These are phyloP conservation scores for Aschersonia sp. DNA, from an alignment of 2,329 filamentous ascomycete genomes.

Conservation along the genomic window DNA sequence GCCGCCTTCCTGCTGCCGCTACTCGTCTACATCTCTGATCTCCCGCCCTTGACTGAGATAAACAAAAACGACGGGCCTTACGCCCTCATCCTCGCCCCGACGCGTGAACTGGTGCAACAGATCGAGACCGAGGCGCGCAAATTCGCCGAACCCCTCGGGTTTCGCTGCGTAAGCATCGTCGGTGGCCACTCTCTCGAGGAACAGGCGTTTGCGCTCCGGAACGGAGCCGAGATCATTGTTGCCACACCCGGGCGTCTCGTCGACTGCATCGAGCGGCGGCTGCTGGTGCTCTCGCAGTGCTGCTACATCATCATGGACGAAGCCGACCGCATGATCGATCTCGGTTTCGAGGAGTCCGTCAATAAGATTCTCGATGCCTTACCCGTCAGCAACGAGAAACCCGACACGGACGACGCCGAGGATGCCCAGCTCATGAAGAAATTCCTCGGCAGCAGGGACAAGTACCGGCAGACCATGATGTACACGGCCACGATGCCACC, in stretches of 20 bases:
- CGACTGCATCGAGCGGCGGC: slow-evolving; percentile 87
- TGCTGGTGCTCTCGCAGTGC: slow-evolving; percentile 88
- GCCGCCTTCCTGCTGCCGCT: slow-evolving; percentile 87
- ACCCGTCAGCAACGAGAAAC: slow-evolving; percentile 86
- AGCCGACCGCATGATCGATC: slow-evolving; percentile 96
- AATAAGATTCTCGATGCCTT: slow-evolving; percentile 95
- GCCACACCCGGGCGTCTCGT: slow-evolving; percentile 96
- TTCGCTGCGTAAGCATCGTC: slow-evolving; percentile 93
- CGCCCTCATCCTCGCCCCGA: slow-evolving; percentile 91
- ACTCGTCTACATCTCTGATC: slow-evolving; percentile 83
- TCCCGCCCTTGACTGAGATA: slow-evolving; percentile 69
- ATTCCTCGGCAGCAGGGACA: slow-evolving; percentile 58
- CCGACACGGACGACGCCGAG: slow-evolving; percentile 84
- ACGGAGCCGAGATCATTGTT: slow-evolving; percentile 94
- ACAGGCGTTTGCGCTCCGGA: slow-evolving; percentile 76
- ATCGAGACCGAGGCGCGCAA: slow-evolving; percentile 91
- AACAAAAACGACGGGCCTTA: slow-evolving; percentile 94
- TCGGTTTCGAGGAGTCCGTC: slow-evolving; percentile 93
- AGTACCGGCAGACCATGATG: slow-evolving; percentile 99
- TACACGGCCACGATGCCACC: slow-evolving; percentile 98
- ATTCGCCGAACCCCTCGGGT: slow-evolving; percentile 80
- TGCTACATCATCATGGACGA: slow-evolving; percentile 99
- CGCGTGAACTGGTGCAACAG: slow-evolving; percentile 92
- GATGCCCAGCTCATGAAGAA: slow-evolving; percentile 72
- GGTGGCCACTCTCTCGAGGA: slow-evolving; percentile 93